Evolutionary conservation across 2,329 filamentous ascomycete species (phyloP).

Genomic region (Aspergillus sp.): DNA sequence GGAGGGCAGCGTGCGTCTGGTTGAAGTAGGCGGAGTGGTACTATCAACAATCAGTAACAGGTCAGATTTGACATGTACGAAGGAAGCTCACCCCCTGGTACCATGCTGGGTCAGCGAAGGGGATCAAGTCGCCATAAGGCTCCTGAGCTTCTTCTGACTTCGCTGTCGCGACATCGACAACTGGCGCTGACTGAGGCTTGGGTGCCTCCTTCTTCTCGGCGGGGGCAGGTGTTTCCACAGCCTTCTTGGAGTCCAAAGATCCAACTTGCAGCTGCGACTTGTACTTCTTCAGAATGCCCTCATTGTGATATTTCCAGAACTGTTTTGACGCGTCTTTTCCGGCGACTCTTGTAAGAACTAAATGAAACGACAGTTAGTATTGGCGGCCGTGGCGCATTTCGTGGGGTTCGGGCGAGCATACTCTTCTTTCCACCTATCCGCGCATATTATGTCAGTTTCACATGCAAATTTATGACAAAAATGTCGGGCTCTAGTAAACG

Average conservation of each 20-base stretch:
- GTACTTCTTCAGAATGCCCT: conserved; percentile 63
- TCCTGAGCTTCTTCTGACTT: conserved; percentile 74
- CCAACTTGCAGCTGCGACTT: conserved; percentile 60
- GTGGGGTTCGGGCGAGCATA: conserved; percentile 29
- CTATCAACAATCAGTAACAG: conserved; percentile 44
- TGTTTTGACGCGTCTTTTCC: conserved; percentile 69
- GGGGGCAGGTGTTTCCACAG: conserved; percentile 51
- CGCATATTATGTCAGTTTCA: conserved; percentile 17
- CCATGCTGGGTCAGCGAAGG: conserved; percentile 90
- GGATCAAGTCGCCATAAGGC: conserved; percentile 80
- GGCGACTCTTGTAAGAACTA: conserved; percentile 64
- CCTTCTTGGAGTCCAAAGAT: conserved; percentile 84
- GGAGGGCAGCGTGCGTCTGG: conserved; percentile 85
- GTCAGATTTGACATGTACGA: background rate
- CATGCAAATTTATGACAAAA: conserved; percentile 3
- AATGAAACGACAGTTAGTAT: conserved; percentile 20
- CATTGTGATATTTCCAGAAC: conserved; percentile 67
- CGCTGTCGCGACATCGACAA: conserved; percentile 44
- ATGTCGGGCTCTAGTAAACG: background rate
- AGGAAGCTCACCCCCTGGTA: conserved; percentile 75
- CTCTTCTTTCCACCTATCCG: conserved; percentile 68
- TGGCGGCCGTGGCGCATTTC: background rate
- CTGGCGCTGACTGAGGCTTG: conserved; percentile 55
- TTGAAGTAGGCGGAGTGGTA: conserved; percentile 98
- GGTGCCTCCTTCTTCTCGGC: conserved; percentile 53